Evolutionary conservation across 2,329 filamentous ascomycete genomes (phyloP).

Genomic region (Hyphodiscus sp.): DNA sequence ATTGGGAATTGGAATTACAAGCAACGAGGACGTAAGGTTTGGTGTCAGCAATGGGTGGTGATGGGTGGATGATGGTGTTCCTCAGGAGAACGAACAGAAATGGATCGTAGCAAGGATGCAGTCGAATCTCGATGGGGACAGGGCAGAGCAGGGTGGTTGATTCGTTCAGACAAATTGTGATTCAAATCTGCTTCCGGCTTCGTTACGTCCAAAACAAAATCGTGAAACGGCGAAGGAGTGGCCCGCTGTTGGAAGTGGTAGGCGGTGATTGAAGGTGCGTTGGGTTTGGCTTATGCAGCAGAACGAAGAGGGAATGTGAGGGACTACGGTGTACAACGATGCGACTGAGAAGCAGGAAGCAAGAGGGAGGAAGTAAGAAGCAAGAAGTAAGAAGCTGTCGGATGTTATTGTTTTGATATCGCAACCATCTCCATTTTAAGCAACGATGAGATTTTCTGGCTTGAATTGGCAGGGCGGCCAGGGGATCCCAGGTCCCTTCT

Average conservation of each 20-base stretch:
- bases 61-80: neutral
- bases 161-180: conserved; percentile 9
- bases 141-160: too few relatives aligned
- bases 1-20: neutral
- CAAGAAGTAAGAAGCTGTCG: too few relatives aligned
- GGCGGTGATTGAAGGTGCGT: neutral
- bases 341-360: too few relatives aligned
- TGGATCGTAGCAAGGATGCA: conserved; percentile 8
- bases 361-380: too few relatives aligned
- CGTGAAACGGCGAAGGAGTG: neutral
- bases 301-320: neutral
- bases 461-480: too few relatives aligned
- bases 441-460: too few relatives aligned
- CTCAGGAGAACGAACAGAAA: neutral
- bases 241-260: neutral
- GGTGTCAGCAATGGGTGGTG: neutral
- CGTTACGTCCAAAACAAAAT: neutral
- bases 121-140: neutral
- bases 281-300: neutral
- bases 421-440: too few relatives aligned
- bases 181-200: conserved; percentile 1
- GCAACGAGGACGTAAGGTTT: neutral
- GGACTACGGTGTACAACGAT: too few relatives aligned
- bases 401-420: too few relatives aligned
- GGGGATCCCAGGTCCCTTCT: too few relatives aligned